Base-by-base conservation (phyloP, 495 filamentous ascomycete species). In the Hypoxylon fragiforme region DNA sequence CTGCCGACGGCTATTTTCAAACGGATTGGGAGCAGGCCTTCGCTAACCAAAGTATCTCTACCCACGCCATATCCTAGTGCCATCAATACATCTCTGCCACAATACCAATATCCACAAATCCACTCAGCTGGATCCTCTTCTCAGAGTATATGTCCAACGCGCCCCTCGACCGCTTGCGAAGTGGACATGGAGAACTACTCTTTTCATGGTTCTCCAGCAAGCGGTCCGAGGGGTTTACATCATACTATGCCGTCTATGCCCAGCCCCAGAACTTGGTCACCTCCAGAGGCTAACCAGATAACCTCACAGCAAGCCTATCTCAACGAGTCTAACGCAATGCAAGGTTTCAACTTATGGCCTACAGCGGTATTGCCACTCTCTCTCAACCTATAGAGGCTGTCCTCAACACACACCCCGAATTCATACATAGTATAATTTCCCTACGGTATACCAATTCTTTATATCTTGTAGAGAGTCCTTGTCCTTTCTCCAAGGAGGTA, bases 151-250 rank as follows among this genome's bases (percentile, higher is more conserved):
- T 54, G 44, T 43, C 46, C 59, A 3, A 63, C 59, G 3, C 59
- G 54, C 8, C 59, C 59, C n/a, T 58, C 59, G n/a, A 63, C 53
- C 9, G 45, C 48, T 5, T 58, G 41, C 42, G 59, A 63, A 51
- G 50, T 60, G 21, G 59, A 62, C 3, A 14, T 49, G 3, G 57
- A 65, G 1, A 15, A 41, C 3, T 62, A 51, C 18, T 54, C 57
- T 7, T 65, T 50, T 32, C 51, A 57, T 34, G 51, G 45, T 13
- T 65, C 62, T 4, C 62, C 62, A 3, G 15, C 34, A 0, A 57
- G 52, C 26, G 46, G 20, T 11, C 13, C 19, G 9, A 24, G 39
- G 18, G 44, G 47, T 14, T 11, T 13, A 11, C 39, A 32, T n/a
- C n/a, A n/a, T n/a, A 12, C 44, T 13, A 11, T 39, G 35, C 24